phyloP scores from a whole-genome alignment of 148 eudicot genomes.

The Camellia granthamiana region DNA sequence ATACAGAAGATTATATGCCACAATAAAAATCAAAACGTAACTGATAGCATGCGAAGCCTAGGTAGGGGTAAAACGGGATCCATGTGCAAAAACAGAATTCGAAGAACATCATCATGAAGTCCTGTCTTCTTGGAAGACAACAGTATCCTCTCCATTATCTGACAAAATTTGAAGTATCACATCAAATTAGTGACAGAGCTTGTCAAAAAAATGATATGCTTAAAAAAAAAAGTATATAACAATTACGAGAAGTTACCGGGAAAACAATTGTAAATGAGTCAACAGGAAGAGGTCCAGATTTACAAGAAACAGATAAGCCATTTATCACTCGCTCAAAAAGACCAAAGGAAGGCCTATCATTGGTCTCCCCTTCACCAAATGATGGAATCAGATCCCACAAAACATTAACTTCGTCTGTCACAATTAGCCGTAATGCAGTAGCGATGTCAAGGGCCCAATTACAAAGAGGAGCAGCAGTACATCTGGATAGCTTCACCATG shows the following conservation, averaged over 20 bases:
- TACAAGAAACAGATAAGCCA: slow-evolving; percentile 76
- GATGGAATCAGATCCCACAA: slow-evolving; percentile 57
- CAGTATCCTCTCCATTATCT: slow-evolving; percentile 90
- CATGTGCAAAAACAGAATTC: slow-evolving; percentile 77
- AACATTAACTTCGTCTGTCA: slow-evolving; percentile 47
- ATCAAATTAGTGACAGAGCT: background rate
- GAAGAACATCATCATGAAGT: slow-evolving; percentile 80
- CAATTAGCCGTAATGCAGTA: slow-evolving; percentile 73
- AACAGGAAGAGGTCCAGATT: slow-evolving; percentile 88
- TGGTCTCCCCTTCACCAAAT: slow-evolving; percentile 34
- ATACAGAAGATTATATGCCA: background rate
- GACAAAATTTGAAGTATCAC: background rate
- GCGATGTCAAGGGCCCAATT: slow-evolving; percentile 93
- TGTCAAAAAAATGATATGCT: background rate
- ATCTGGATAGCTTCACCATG: slow-evolving; percentile 80
- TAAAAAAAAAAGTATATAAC: background rate
- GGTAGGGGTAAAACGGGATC: slow-evolving; percentile 94
- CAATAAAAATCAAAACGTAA: slow-evolving; percentile 27
- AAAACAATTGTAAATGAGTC: slow-evolving; percentile 81
- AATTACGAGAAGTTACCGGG: slow-evolving; percentile 54
- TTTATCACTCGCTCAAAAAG: slow-evolving; percentile 72
- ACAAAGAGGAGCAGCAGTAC: slow-evolving; percentile 82
- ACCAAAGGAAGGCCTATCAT: slow-evolving; percentile 47
- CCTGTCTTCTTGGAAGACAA: slow-evolving; percentile 87
- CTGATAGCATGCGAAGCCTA: slow-evolving; percentile 93